phyloP scores from a whole-genome alignment of 345 rosid species.

The Iberis pinnata region DNA sequence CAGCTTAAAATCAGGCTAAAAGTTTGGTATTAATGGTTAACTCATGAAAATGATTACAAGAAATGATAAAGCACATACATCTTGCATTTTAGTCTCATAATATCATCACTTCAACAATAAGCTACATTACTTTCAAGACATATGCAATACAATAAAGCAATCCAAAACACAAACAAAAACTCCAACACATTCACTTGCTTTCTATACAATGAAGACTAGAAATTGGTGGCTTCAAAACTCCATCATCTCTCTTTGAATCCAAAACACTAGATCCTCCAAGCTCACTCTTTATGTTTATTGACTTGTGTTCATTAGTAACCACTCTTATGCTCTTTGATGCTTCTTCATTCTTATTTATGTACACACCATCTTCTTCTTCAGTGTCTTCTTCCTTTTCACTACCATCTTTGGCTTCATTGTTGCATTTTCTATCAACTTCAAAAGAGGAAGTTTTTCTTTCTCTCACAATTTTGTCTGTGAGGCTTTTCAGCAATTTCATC shows the following conservation, averaged over 20 bases:
- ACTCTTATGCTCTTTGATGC: neutral
- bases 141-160: conserved; percentile 16
- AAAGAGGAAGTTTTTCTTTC: conserved; percentile 36
- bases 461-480: conserved; percentile 49
- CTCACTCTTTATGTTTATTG: conserved; percentile 18
- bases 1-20: neutral
- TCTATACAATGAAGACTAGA: conserved; percentile 6
- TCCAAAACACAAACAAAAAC: conserved; percentile 10
- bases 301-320: conserved; percentile 11
- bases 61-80: conserved; percentile 8
- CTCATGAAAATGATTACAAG: conserved; percentile 6
- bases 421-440: conserved; percentile 4
- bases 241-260: conserved; percentile 11
- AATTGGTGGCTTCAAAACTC: conserved; percentile 8
- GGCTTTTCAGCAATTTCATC: conserved; percentile 88
- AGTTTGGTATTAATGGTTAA: no score
- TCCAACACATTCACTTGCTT: conserved; percentile 16
- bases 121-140: conserved; percentile 21
- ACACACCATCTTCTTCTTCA: conserved; percentile 18
- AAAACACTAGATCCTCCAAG: conserved; percentile 2
- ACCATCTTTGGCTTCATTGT: conserved; percentile 7
- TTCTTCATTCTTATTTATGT: conserved; percentile 21
- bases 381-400: conserved; percentile 4
- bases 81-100: neutral
- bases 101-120: conserved; percentile 14